Conservation (phyloP, 768 basidiomycete species). For the Agaricus subrufescens region DNA sequence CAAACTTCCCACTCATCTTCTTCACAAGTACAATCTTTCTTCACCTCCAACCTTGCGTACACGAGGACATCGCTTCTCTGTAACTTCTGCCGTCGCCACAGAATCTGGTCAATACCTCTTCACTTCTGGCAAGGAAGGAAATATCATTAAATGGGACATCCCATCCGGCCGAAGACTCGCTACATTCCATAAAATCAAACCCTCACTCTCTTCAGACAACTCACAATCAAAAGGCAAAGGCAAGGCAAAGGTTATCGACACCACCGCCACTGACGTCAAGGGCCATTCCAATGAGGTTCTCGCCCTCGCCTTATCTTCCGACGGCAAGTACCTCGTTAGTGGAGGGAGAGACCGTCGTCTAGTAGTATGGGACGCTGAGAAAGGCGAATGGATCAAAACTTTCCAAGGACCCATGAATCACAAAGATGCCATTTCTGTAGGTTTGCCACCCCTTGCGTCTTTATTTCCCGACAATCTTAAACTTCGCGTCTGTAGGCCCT, state of each 20-base stretch:
- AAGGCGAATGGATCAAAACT: constrained; percentile 70
- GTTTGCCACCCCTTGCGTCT: constrained; percentile 6
- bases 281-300: constrained; percentile 90
- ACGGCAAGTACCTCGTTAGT: constrained; percentile 83
- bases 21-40: constrained; percentile 52
- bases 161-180: constrained; percentile 52
- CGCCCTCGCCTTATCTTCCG: constrained; percentile 75
- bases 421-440: constrained; percentile 36
- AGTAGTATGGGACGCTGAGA: constrained; percentile 82
- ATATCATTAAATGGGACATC: constrained; percentile 83
- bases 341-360: constrained; percentile 81
- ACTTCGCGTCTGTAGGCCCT: constrained; percentile 39
- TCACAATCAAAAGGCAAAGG: constrained; percentile 23
- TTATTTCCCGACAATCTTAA: constrained; percentile 6
- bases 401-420: constrained; percentile 78
- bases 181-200: constrained; percentile 57
- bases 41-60: constrained; percentile 51
- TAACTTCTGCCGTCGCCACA: constrained; percentile 79
- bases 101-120: constrained; percentile 74
- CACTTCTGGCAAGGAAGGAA: constrained; percentile 88
- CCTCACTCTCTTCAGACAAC: constrained; percentile 16
- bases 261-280: constrained; percentile 33
- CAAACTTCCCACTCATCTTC: background rate
- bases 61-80: constrained; percentile 70
- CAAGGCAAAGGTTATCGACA: constrained; percentile 55